Evolutionary conservation across 768 basidiomycete genomes (phyloP).

Genomic region (Agrocybe pediades): DNA sequence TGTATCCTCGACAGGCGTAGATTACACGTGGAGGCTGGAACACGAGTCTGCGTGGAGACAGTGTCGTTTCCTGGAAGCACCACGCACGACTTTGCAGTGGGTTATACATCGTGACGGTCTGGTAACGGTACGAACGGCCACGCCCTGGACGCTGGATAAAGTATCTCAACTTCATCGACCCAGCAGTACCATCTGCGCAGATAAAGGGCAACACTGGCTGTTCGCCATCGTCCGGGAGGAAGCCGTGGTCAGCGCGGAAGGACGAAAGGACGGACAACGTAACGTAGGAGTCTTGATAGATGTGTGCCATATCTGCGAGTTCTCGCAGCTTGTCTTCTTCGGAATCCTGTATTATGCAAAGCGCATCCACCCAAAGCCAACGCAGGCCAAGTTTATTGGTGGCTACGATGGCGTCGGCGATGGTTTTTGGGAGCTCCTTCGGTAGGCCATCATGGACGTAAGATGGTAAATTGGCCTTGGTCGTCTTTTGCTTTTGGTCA

Average conservation of each 20-base stretch:
- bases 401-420: neutral
- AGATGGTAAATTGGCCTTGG: neutral
- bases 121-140: neutral
- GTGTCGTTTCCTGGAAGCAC: neutral
- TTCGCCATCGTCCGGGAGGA: neutral
- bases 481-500: neutral
- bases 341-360: slow-evolving; percentile 9
- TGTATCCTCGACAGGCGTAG: neutral
- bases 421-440: neutral
- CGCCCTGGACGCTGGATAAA: neutral
- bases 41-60: neutral
- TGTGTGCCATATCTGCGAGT: slow-evolving; percentile 1
- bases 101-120: neutral
- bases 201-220: neutral
- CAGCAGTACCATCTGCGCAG: neutral
- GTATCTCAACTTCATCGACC: neutral
- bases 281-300: slow-evolving; percentile 5
- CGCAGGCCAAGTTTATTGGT: neutral
- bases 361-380: slow-evolving; percentile 9
- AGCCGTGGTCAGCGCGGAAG: neutral
- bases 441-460: neutral
- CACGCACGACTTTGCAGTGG: neutral
- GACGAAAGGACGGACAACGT: neutral
- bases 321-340: neutral
- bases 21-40: neutral